Evolutionary conservation across 2,329 filamentous ascomycete genomes (phyloP), one percentile per base, ranked within the genome.

Genomic region (Exophiala calicioides): DNA sequence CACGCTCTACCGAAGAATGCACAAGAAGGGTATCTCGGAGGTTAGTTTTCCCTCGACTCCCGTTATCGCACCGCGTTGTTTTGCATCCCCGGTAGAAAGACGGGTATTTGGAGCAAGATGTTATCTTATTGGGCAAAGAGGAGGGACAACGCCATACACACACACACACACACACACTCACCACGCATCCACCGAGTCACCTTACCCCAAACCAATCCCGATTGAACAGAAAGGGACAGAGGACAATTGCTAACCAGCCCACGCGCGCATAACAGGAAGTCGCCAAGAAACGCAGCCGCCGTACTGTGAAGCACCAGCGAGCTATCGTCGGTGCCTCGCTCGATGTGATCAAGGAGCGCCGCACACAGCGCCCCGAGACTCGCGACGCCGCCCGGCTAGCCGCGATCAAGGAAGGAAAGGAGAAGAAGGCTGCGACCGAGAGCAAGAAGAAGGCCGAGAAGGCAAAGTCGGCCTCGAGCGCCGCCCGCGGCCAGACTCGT

Each of bases 11-110:
- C 86, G 93, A 76, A 88, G 91, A 78, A 88, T 95, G 80, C 91
- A 96, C 86, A 93, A 90, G 83, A 98, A 98, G 90, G 93, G 93
- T 86, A 94, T 97, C 79, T 95, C 91, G 82, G 93, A 98, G 90
- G 93, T 97, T 86, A 79, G 86, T 74, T 34, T 30, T 15, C 34
- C 29, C 27, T 21, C 38, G 26, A 24, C 18, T 21, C 24, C 8
- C n/a, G n/a, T n/a, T n/a, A n/a, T n/a, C n/a, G n/a, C n/a, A n/a
- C n/a, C n/a, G n/a, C n/a, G n/a, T n/a, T n/a, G n/a, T n/a, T n/a
- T n/a, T n/a, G n/a, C n/a, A n/a, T n/a, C n/a, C n/a, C n/a, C n/a
- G n/a, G n/a, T n/a, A n/a, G n/a, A n/a, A n/a, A n/a, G n/a, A n/a
- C n/a, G n/a, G n/a, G n/a, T n/a, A n/a, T n/a, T n/a, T n/a, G n/a